Conservation (phyloP, 352 stramenopile genomes). For the Globisporangium radiosum region DNA sequence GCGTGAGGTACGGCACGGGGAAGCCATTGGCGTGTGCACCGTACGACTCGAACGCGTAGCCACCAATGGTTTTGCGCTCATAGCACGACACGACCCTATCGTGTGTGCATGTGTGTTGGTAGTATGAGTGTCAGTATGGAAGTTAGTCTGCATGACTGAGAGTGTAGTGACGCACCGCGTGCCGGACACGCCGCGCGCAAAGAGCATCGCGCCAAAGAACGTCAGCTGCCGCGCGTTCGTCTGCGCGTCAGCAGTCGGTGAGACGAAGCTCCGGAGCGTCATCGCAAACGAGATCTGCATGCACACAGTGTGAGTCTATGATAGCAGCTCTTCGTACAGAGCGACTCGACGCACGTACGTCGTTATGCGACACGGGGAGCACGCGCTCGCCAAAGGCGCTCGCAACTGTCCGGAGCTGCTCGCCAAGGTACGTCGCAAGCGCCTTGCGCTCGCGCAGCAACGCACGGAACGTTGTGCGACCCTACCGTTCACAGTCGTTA, state of each 20-base stretch:
- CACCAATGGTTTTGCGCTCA: conserved; percentile 87
- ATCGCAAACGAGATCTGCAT: conserved; percentile 82
- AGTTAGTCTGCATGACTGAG: too few species aligned
- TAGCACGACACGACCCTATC: conserved; percentile 80
- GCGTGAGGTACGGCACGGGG: conserved; percentile 92
- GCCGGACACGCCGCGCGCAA: conserved; percentile 94
- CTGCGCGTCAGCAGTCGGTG: conserved; percentile 15
- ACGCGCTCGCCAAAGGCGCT: conserved; percentile 87
- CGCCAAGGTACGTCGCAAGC: conserved; percentile 68
- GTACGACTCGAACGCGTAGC: conserved; percentile 89
- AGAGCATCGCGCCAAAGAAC: conserved; percentile 98
- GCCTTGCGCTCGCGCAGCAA: conserved; percentile 85
- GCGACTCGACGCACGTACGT: conserved; percentile 26
- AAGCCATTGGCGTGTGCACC: conserved; percentile 89
- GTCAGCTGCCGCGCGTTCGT: conserved; percentile 45
- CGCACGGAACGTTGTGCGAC: conserved; percentile 77
- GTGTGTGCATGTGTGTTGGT: too few species aligned
- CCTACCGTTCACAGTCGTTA: conserved; percentile 11
- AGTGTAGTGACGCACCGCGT: conserved; percentile 45
- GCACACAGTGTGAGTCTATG: too few species aligned
- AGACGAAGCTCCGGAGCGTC: conserved; percentile 80
- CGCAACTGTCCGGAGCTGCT: conserved; percentile 69
- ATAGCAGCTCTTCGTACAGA: too few species aligned
- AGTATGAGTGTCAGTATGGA: too few species aligned
- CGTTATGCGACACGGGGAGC: conserved; percentile 89